phyloP scores from a whole-genome alignment of 306 rosid species.

The Rubus idaeus region DNA sequence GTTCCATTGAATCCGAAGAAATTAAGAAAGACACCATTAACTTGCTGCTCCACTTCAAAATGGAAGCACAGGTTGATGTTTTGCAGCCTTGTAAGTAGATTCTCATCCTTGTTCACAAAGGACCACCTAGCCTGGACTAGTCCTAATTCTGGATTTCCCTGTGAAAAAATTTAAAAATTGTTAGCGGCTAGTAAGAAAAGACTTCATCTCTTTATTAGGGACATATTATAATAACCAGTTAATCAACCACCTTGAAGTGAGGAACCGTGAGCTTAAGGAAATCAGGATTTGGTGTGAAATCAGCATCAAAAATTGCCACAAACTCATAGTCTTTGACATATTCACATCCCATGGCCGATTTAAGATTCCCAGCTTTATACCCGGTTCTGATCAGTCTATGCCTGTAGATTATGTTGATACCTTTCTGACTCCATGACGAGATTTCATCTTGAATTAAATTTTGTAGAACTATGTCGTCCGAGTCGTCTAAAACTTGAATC shows the following conservation, averaged over 20 bases:
- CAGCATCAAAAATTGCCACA: constrained; percentile 94
- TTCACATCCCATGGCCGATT: constrained; percentile 93
- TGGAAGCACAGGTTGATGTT: constrained; percentile 96
- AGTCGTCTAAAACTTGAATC: constrained; percentile 91
- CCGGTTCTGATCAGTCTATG: constrained; percentile 95
- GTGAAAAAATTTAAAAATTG: constrained; percentile 21
- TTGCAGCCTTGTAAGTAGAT: constrained; percentile 89
- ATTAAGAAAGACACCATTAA: constrained; percentile 78
- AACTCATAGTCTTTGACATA: constrained; percentile 86
- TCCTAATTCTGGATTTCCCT: constrained; percentile 94
- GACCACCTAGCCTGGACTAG: constrained; percentile 97
- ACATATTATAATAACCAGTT: not conserved
- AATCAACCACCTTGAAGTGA: constrained; percentile 70
- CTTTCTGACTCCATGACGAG: constrained; percentile 71
- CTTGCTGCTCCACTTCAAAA: constrained; percentile 99
- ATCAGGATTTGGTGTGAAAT: constrained; percentile 91
- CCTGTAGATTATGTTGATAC: constrained; percentile 76
- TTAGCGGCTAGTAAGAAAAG: not conserved
- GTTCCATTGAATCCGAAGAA: constrained; percentile 99
- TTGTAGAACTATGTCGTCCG: constrained; percentile 72
- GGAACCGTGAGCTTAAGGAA: constrained; percentile 83
- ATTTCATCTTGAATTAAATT: constrained; percentile 77
- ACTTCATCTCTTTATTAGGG: not conserved
- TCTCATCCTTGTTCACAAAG: constrained; percentile 92
- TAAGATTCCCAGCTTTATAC: constrained; percentile 96